Evolutionary conservation across 768 basidiomycete genomes (phyloP), one percentile per base, ranked within the genome.

Genomic region (Auricularia cornea): DNA sequence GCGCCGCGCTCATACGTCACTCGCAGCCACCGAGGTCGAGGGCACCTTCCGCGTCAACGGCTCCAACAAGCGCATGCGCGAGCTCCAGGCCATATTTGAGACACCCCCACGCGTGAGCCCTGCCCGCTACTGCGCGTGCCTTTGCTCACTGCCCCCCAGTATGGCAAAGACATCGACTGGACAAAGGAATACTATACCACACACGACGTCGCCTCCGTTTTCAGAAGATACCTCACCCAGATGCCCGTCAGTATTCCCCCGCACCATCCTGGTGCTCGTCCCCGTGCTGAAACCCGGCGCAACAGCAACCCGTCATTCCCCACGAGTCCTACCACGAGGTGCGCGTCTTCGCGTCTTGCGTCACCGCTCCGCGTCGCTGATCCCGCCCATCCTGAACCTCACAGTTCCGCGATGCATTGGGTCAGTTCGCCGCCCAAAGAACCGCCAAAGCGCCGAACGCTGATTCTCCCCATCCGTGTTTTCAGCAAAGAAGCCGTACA

Each of bases 181-280:
- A 88, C 86, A 70, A 78, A 84, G 64, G 87, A 90, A 69, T 79
- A 82, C 23, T 98, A 89, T 73, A 96, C 89, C n/a, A 84, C 93
- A 16, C 96, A 99, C 72, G 96, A 99, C 72, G 94, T 97, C 60
- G 96, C 96, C 23, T 97, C 92, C 68, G 94, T 99, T 62, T 94
- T 98, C 71, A 84, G 96, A 64, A 79, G 96, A 78, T 99, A 93
- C 75, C 84, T 99, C 59, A 98, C 95, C 0, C 90, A 91, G 72
- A 93, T 98, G 90, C 94, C 97, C 33, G 95, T 95, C 70, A 73
- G 91, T 84, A 23, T 64, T 64, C 28, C 6, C 44, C 54, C 23
- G n/a, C 52, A 26, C 57, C 62, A 33, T 63, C 29, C 32, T 48
- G 41, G 60, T 61, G 30, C 64, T 61, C 63, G 35, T 38, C 28